Percentiles rank a stretch among this genome's conserved stretches.
These are phyloP conservation scores for Hanseniaspora vineae DNA, from an alignment of 805 yeast species.

Conservation along the genomic window DNA sequence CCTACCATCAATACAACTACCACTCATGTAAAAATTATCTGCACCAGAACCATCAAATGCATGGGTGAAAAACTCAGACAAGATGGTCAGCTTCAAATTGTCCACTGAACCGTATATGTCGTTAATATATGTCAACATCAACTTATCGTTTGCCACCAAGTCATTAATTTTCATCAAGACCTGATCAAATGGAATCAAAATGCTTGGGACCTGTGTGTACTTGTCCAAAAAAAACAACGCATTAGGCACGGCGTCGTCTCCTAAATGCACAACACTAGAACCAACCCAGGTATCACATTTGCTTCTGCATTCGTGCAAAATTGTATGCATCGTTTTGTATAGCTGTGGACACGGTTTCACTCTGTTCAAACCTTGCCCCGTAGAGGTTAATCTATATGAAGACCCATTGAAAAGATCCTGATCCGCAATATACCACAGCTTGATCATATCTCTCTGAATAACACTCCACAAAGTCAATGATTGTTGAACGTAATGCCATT, in stretches of 20 bases:
- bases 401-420: slow-evolving; percentile 48
- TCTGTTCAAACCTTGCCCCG: slow-evolving; percentile 75
- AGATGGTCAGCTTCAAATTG: slow-evolving; percentile 34
- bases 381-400: slow-evolving; percentile 46
- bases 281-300: slow-evolving; percentile 66
- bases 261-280: slow-evolving; percentile 65
- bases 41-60: slow-evolving; percentile 73
- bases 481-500: slow-evolving; percentile 62
- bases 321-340: slow-evolving; percentile 56
- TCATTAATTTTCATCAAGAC: slow-evolving; percentile 43
- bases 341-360: slow-evolving; percentile 62
- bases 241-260: slow-evolving; percentile 77
- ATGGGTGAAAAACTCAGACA: slow-evolving; percentile 31
- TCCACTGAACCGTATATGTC: slow-evolving; percentile 44
- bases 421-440: slow-evolving; percentile 67
- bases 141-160: slow-evolving; percentile 34
- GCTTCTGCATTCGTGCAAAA: slow-evolving; percentile 51
- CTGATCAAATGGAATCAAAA: slow-evolving; percentile 58
- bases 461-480: slow-evolving; percentile 65
- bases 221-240: slow-evolving; percentile 70
- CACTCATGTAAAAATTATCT: slow-evolving; percentile 72
- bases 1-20: slow-evolving; percentile 75
- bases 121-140: slow-evolving; percentile 37
- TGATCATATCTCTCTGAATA: slow-evolving; percentile 67
- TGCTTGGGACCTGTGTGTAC: slow-evolving; percentile 68